Conservation (phyloP, 208 protist species). For the Lotmaria passim region DNA sequence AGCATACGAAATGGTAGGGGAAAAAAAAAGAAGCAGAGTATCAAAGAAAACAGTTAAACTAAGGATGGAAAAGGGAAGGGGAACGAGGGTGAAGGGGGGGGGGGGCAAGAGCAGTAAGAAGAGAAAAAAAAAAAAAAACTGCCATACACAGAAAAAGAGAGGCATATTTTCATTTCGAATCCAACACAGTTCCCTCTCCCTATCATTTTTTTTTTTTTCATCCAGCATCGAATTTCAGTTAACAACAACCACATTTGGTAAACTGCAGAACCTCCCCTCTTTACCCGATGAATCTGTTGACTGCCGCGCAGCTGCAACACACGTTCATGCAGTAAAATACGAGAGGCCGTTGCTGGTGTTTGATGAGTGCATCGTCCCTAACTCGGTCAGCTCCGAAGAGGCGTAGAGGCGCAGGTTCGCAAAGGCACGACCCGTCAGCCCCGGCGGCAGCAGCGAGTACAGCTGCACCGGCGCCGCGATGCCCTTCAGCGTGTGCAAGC, state of each 20-base stretch:
- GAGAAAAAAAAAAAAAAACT: background rate
- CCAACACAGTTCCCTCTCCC: too few species aligned
- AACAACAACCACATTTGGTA: too few species aligned
- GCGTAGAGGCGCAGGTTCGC: too few species aligned
- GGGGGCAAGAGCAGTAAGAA: background rate
- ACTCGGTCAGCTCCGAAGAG: constrained; percentile 5
- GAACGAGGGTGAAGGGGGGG: background rate
- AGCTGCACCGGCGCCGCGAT: constrained; percentile 36
- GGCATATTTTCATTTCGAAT: constrained; percentile 5
- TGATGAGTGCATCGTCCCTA: background rate
- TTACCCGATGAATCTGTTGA: too few species aligned
- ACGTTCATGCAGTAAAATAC: too few species aligned
- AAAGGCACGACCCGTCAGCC: constrained; percentile 12
- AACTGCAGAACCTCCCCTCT: too few species aligned
- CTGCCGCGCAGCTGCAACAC: too few species aligned
- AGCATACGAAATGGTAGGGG: too few species aligned
- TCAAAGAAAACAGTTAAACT: background rate
- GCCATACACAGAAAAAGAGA: background rate
- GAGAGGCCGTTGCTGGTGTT: background rate
- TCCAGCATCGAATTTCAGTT: background rate
- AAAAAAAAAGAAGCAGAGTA: background rate
- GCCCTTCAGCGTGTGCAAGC: constrained; percentile 26
- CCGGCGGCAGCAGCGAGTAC: constrained; percentile 35
- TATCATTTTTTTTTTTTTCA: constrained; percentile 9
- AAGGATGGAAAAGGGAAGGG: background rate